Evolutionary conservation across 345 rosid genomes (phyloP), one percentile per base, ranked within the genome.

Genomic region (Pseudoturritis turrita): DNA sequence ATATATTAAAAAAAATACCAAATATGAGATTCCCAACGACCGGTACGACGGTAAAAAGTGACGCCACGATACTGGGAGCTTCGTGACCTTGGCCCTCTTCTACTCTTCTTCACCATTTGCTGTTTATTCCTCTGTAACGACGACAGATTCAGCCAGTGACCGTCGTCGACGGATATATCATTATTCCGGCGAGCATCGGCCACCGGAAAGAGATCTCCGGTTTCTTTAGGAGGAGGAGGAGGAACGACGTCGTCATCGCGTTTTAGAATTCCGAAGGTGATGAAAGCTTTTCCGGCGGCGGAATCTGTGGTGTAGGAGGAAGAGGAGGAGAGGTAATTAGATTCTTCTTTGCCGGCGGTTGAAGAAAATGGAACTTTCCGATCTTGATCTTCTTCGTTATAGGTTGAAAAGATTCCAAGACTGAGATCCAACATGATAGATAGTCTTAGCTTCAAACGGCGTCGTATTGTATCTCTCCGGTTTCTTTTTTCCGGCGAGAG

Each of bases 11-110:
- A 9, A 8, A 6, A 18, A 6, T 68, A 96, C 99, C 98, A 96
- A 66, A 96, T 96, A 77, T 96, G 99, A 5, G 99, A 96, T 57
- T 96, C 99, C 99, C 99, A 96, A 44, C 99, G 83, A 56, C 99
- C 97, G 19, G 99, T 96, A 66, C 99, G 69, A 60, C 98, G 84
- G 80, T 96, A 96, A 83, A 92, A 96, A 46, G 99, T 96, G 66
- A 92, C 98, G 5, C 99, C 99, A 17, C 99, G 83, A 73, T 88
- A 96, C 73, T 96, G 98, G 10, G 98, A 96, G 87, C 99, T 96
- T 22, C 90, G 74, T 0, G 99, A 96, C 79, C 98, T 79, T 11
- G 99, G 99, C 1, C 99, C 99, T 58, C 99, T 83, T 69, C 99
- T 78, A 66, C 97, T 82, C 74, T 77, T 80, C 73, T 77, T 77